Evolutionary conservation across 164 flowering plant genomes (phyloP).

Genomic region (Stephania cephalantha): DNA sequence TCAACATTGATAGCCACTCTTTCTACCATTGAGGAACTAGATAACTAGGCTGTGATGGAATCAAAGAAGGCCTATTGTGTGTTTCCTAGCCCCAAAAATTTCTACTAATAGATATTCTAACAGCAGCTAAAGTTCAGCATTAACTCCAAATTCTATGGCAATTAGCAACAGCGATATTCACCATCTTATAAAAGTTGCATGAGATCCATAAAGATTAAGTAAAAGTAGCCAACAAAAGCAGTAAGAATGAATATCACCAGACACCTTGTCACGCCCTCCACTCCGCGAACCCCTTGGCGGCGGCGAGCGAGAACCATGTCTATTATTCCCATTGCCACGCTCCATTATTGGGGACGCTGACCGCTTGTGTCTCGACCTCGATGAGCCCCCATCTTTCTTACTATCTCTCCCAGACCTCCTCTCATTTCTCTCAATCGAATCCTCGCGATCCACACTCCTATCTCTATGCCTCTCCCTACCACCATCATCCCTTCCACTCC

Average conservation of each 20-base stretch:
- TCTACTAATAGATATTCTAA: not conserved
- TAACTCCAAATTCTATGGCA: too few relatives aligned
- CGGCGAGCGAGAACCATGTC: conserved; percentile 51
- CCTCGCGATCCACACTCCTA: conserved; percentile 28
- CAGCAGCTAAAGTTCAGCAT: too few relatives aligned
- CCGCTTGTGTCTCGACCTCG: conserved; percentile 38
- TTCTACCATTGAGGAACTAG: not conserved
- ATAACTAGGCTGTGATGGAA: not conserved
- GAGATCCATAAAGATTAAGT: too few relatives aligned
- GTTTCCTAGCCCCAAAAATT: not conserved
- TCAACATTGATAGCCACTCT: not conserved
- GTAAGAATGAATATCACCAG: conserved; percentile 44
- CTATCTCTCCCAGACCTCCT: conserved; percentile 39
- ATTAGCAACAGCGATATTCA: not conserved
- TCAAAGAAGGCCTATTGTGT: not conserved
- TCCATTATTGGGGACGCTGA: conserved; percentile 46
- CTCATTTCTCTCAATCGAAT: conserved; percentile 28
- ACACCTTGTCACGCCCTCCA: conserved; percentile 61
- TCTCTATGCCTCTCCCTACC: conserved; percentile 29
- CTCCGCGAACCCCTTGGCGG: conserved; percentile 22
- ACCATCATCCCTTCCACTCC: conserved; percentile 17
- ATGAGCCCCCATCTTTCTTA: conserved; percentile 27
- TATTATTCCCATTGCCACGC: conserved; percentile 31
- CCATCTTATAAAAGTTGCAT: not conserved
- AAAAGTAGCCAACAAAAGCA: not conserved